Evolutionary conservation across 2,329 filamentous ascomycete genomes (phyloP).

Genomic region (Penicillium sp.): DNA sequence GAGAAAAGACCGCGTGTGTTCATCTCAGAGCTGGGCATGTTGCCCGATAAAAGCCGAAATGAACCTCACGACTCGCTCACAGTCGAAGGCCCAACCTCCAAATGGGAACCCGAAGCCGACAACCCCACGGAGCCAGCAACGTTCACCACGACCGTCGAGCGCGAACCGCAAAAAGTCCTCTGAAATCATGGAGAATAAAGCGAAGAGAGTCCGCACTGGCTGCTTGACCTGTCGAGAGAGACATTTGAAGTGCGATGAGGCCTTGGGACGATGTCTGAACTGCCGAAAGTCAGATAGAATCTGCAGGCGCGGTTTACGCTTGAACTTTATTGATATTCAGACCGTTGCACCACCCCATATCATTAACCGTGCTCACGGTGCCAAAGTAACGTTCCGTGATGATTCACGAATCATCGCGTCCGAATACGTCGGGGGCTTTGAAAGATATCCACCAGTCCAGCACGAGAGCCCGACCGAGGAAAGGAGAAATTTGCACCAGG

Average conservation of each 20-base stretch:
- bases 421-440: conserved; percentile 77
- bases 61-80: conserved; percentile 18
- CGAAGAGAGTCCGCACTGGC: conserved; percentile 84
- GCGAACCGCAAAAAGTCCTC: conserved; percentile 25
- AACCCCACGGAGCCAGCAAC: conserved; percentile 19
- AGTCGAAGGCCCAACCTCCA: conserved; percentile 14
- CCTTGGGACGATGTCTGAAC: conserved; percentile 65
- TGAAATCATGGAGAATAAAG: conserved; percentile 51
- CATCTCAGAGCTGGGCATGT: not conserved
- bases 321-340: conserved; percentile 89
- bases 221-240: conserved; percentile 87
- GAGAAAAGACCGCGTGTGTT: conserved; percentile 3
- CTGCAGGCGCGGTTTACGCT: conserved; percentile 79
- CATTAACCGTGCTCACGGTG: conserved; percentile 62
- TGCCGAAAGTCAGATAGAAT: conserved; percentile 82
- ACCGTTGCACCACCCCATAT: conserved; percentile 64
- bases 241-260: conserved; percentile 89
- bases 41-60: conserved; percentile 4
- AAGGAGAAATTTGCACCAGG: conserved; percentile 16
- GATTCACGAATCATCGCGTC: conserved; percentile 88
- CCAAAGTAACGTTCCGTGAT: conserved; percentile 76
- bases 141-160: conserved; percentile 13
- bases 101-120: conserved; percentile 8
- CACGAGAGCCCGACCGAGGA: conserved; percentile 34
- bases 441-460: conserved; percentile 64